Base-by-base conservation (phyloP, 2,329 filamentous ascomycete genomes). In the Metarhizium robertsii region DNA sequence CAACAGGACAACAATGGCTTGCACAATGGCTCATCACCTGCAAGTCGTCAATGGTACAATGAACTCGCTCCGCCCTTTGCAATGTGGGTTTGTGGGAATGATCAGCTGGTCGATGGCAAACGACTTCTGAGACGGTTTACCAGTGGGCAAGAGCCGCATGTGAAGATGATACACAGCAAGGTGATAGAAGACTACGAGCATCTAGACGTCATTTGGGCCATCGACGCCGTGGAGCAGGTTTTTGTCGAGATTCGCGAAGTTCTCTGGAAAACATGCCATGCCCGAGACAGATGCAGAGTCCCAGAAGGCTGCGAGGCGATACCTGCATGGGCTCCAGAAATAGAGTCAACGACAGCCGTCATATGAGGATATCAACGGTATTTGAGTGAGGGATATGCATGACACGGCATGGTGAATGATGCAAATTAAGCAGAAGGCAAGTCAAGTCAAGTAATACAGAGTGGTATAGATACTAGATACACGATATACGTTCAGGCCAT, bases 141-240 rank as follows among this genome's bases (percentile, higher is more conserved):
- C 63, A 79, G 80, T 46, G 88, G 87, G 0, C 78, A 88, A 30
- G 92, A 97, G 69, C 92, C 92, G 1, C 78, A 90, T 65, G 90
- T 95, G 8, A 76, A 80, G 43, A 73, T 96, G 5, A 88, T 96
- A 4, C 88, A 96, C 71, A 80, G 81, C 59, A 95, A 90, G 66
- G 76, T 95, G 25, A 87, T 96, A 47, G 84, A 89, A 2, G 89
- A 87, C 50, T 95, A 96, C 67, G 92, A 96, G 72, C 92, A 97
- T 71, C 78, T 97, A 4, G 92, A 96, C 71, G 90, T 96, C 2
- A 84, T 97, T 42, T 96, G 92, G 92, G 91, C 92, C 0, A 90
- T 96, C 77, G 91, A 96, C 65, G 84, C 85, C 0, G 83, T 91
- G 16, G 85, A 92, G 50, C 82, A 92, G 67, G 88, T 96, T 1